Evolutionary conservation across 2,329 filamentous ascomycete genomes (phyloP).

Genomic region (Lasiodiplodia theobromae): DNA sequence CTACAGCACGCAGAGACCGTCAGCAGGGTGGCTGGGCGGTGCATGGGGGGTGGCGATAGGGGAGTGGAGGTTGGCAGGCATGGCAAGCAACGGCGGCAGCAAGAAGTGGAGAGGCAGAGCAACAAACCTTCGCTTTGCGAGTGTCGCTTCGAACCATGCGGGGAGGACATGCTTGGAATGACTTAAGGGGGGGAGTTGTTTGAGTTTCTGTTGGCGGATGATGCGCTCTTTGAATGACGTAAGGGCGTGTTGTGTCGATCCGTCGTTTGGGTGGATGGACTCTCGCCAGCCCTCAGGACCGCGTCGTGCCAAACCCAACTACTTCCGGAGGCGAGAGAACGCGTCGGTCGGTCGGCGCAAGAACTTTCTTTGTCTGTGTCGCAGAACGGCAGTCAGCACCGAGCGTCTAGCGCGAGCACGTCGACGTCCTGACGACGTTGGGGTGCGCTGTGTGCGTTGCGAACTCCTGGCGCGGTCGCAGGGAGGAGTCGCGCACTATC

Average conservation of each 20-base stretch:
- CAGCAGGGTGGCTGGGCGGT: conserved; percentile 5
- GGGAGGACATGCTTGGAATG: conserved; percentile 48
- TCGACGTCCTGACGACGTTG: conserved; percentile 1
- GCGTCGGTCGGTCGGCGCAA: conserved; percentile 2
- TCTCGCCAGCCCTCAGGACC: conserved; percentile 35
- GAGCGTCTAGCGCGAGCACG: conserved; percentile 10
- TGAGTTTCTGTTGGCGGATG: conserved; percentile 43
- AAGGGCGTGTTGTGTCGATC: conserved; percentile 38
- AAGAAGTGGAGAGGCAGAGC: not conserved
- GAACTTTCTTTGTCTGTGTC: conserved; percentile 27
- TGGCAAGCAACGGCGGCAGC: conserved; percentile 6
- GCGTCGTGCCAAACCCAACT: conserved; percentile 34
- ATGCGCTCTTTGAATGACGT: conserved; percentile 46
- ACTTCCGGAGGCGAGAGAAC: conserved; percentile 32
- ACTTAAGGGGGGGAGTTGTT: conserved; percentile 42
- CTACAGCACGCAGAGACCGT: conserved; percentile 11
- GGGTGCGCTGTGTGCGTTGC: conserved; percentile 15
- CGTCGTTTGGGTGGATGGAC: conserved; percentile 30
- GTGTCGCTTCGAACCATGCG: conserved; percentile 46
- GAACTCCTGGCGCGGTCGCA: conserved; percentile 29
- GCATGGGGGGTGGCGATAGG: conserved; percentile 5
- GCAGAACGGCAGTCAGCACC: conserved; percentile 23
- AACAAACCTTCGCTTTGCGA: conserved; percentile 47
- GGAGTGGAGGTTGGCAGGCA: not conserved
- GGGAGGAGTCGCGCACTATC: conserved; percentile 29